These are phyloP conservation scores for Daldinia vernicosa DNA, from an alignment of 495 filamentous ascomycete genomes.

Conservation along the genomic window DNA sequence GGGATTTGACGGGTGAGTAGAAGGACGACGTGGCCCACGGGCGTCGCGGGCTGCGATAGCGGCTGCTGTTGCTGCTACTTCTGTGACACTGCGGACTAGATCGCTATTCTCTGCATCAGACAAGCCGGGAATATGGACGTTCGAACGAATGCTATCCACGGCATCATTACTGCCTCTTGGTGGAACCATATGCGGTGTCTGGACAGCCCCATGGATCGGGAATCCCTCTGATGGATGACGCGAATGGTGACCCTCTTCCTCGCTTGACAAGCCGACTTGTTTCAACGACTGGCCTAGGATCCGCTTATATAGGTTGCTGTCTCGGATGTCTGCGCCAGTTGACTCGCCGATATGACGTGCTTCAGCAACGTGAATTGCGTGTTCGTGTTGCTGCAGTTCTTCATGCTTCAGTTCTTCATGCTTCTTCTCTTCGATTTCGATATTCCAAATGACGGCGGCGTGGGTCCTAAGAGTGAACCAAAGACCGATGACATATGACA, in stretches of 20 bases:
- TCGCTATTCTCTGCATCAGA: conserved; percentile 80
- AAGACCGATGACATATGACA: conserved; percentile 92
- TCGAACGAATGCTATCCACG: conserved; percentile 48
- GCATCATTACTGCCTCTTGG: conserved; percentile 65
- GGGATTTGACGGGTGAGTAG: conserved; percentile 37
- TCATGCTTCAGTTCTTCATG: conserved; percentile 64
- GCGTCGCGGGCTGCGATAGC: conserved; percentile 85
- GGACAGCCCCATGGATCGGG: conserved; percentile 45
- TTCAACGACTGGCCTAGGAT: conserved; percentile 89
- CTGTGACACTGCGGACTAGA: conserved; percentile 82
- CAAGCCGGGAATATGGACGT: conserved; percentile 70
- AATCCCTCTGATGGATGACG: conserved; percentile 54
- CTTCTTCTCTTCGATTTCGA: conserved; percentile 85
- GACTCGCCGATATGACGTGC: conserved; percentile 53
- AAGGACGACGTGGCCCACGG: conserved; percentile 47
- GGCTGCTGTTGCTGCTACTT: conserved; percentile 91
- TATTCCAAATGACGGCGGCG: conserved; percentile 96
- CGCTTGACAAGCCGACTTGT: conserved; percentile 72
- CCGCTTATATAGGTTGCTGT: conserved; percentile 89
- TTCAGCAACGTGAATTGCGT: conserved; percentile 52
- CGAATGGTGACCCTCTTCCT: conserved; percentile 54
- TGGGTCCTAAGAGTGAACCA: conserved; percentile 98
- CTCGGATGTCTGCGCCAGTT: conserved; percentile 69
- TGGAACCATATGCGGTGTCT: conserved; percentile 75
- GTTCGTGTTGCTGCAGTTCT: conserved; percentile 47